These are phyloP conservation scores for Trichoderma breve DNA, from an alignment of 2,329 filamentous ascomycete genomes.

Conservation along the genomic window DNA sequence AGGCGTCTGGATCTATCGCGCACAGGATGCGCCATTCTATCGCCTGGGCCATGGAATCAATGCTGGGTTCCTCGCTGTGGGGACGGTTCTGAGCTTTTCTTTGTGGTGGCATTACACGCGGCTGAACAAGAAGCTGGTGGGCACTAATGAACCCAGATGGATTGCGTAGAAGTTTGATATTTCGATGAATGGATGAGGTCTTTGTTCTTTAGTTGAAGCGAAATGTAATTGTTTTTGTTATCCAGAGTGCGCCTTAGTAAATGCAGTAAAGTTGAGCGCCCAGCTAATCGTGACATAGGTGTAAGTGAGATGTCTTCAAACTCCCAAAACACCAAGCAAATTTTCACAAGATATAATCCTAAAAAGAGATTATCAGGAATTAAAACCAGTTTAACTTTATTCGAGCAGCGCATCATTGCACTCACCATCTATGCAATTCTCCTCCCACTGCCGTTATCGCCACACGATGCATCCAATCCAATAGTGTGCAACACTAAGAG, in stretches of 20 bases:
- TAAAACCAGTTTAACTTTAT: background rate
- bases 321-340: background rate
- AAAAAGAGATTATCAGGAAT: background rate
- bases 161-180: background rate
- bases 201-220: background rate
- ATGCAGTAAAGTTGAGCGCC: background rate
- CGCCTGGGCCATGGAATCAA: background rate
- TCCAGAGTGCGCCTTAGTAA: background rate
- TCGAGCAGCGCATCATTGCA: background rate
- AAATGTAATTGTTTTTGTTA: background rate
- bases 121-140: background rate
- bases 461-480: background rate
- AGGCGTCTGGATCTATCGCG: conserved; percentile 5
- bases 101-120: background rate
- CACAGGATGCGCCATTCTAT: conserved; percentile 1
- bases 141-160: conserved; percentile 6
- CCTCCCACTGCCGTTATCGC: background rate
- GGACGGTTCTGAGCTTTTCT: background rate
- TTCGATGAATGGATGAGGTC: background rate
- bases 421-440: background rate
- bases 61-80: background rate
- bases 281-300: background rate
- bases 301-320: background rate
- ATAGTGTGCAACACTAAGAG: background rate
- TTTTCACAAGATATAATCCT: background rate